Base-by-base conservation (phyloP, 768 basidiomycete genomes). In the Pulveroboletus sp. region DNA sequence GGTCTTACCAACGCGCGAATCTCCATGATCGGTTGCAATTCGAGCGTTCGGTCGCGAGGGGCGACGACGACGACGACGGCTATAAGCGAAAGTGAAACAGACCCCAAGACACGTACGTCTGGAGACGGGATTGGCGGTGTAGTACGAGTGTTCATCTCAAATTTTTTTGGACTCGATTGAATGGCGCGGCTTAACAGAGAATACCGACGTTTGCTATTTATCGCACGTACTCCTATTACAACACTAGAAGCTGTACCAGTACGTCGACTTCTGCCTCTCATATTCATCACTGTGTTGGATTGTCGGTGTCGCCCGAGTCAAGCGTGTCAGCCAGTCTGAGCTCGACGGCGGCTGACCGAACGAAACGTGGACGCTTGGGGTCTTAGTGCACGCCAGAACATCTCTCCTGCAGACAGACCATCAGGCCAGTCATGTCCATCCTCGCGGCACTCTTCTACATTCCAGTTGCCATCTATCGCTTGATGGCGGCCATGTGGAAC, bases 401-500 rank as follows among this genome's bases (percentile, higher is more conserved):
- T 30, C 41, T 27, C 30, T 42, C 32, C 48, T 18, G 37, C 39
- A 49, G 39, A 38, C 46, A 18, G 10, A 24, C 27, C 45, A 36
- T 46, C 51, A 46, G 6, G 14, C 27, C 35, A 11, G 26, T 36
- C 15, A 62, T 55, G 53, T 11, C 43, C 27, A 15, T 39, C 36
- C 7, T 57, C 26, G n/a, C 11, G 14, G 30, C 46, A 2, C 8
- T 49, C 59, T 55, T 40, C 33, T 40, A 38, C 4, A 4, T 44
- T 5, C 11, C 61, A 31, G 28, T 47, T 12, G 37, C 49, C 17
- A 28, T 47, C 17, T 58, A 45, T 38, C 54, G 32, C 27, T 3
- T 47, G 35, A 21, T 50, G 17, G 7, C 48, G 0, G 31, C 32
- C 6, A 17, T 40, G 28, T 62, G 57, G 57, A 54, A 55, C 47